Evolutionary conservation across 2,329 filamentous ascomycete species (phyloP), one percentile per base, ranked within the genome.

Genomic region (Teratosphaeria pseudoeucalypti): DNA sequence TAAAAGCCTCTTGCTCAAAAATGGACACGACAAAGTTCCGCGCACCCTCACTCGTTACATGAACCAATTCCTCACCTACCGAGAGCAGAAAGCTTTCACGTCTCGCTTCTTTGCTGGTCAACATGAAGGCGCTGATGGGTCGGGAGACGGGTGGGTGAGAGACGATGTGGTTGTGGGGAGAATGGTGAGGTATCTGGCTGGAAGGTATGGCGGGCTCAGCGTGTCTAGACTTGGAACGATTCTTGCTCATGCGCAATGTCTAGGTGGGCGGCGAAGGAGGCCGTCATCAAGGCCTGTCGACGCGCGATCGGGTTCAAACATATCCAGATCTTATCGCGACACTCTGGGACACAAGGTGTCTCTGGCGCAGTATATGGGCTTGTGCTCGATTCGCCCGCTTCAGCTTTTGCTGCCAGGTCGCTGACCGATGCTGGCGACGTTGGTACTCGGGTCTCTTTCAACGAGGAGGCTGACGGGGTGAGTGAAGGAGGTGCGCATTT

Each of bases 351-450:
- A 14, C 16, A 19, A 26, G 19, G 9, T 39, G 82, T 84, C 57
- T 88, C 86, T 69, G 87, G 88, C 1, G 87, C 86, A 7, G 90
- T 90, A 70, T 89, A 90, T 73, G 88, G 88, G 1, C 81, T 81
- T 57, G 85, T 88, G 64, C 60, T 68, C 26, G 61, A 71, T 62
- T 57, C 52, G 23, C 59, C 62, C 23, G 61, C 60, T 14, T 57
- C 57, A 6, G 43, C 52, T 47, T 57, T 39, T 23, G 43, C 19
- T 19, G 9, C 4, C 3, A 23, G 19, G n/a, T 23, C n/a, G 16
- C 43, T n/a, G 6, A 9, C 23, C 32, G 7, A 19, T n/a, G 14
- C 16, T 47, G 29, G 26, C 26, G 57, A 54, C 37, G 54, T 11
- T n/a, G 19, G 2, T 11, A 27, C n/a, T 55, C n/a, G 16, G 12